These are phyloP conservation scores for Solanum stenotomum DNA, from an alignment of 257 asterid genomes.

Conservation along the genomic window DNA sequence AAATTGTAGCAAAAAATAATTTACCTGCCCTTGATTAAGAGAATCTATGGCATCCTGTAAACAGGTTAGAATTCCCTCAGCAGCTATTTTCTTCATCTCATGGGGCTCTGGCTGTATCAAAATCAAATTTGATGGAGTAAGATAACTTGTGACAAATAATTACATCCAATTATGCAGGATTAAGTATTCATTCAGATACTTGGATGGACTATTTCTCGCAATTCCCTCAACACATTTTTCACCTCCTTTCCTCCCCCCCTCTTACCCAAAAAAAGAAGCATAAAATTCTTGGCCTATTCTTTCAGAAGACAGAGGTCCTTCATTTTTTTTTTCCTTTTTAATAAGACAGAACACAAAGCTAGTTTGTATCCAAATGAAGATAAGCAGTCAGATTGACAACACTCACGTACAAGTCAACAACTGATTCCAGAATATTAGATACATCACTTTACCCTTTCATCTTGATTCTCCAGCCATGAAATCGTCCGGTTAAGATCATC, in stretches of 20 bases:
- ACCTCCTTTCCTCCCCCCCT: background rate
- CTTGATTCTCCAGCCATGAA: constrained; percentile 84
- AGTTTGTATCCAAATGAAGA: background rate
- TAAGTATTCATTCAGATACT: background rate
- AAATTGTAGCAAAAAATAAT: background rate
- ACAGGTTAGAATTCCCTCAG: constrained; percentile 86
- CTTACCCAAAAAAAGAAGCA: background rate
- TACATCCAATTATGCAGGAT: background rate
- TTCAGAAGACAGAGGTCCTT: background rate
- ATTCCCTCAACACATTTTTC: background rate
- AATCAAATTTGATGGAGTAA: background rate
- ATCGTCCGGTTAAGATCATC: constrained; percentile 67
- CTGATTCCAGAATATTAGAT: background rate
- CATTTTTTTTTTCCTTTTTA: background rate
- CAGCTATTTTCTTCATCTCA: constrained; percentile 72
- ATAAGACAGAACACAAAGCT: background rate
- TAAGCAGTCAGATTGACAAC: background rate
- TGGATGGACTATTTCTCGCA: background rate
- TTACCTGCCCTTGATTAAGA: constrained; percentile 66
- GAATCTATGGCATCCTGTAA: constrained; percentile 79
- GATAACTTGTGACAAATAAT: background rate
- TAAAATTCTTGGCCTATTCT: background rate
- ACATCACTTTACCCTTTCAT: constrained; percentile 56
- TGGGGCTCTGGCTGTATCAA: constrained; percentile 64
- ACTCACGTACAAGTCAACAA: background rate